Evolutionary conservation across 164 flowering plant species (phyloP).

Genomic region (Aristolochia fimbriata): DNA sequence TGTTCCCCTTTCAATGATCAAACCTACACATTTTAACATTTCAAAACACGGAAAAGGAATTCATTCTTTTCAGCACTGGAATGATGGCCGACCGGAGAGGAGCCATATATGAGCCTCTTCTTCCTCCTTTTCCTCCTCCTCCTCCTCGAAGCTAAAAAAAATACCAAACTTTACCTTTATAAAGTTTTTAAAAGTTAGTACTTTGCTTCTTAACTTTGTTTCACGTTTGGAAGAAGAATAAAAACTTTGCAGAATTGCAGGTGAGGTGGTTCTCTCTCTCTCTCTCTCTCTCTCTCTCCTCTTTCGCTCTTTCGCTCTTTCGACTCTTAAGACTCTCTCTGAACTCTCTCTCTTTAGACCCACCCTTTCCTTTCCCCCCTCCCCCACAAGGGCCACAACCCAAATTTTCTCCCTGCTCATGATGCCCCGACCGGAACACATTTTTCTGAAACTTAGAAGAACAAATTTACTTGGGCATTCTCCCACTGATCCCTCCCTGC

Average conservation of each 20-base stretch:
- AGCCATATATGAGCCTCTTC: too few relatives aligned
- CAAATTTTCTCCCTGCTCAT: constrained; percentile 26
- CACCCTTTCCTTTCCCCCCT: constrained; percentile 2
- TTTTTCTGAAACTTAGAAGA: constrained; percentile 26
- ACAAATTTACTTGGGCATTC: not conserved
- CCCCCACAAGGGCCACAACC: too few relatives aligned
- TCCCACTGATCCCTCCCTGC: not conserved
- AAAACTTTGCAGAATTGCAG: not conserved
- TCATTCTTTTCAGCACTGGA: constrained; percentile 1
- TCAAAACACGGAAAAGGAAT: too few relatives aligned
- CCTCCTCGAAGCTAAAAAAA: constrained; percentile 7
- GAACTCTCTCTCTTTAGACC: too few relatives aligned
- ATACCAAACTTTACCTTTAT: constrained; percentile 17
- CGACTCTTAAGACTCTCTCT: too few relatives aligned
- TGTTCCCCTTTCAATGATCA: constrained; percentile 4
- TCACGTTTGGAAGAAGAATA: constrained; percentile 9
- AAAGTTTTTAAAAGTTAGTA: too few relatives aligned
- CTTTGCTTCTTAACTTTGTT: constrained; percentile 22
- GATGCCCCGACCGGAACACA: constrained; percentile 39
- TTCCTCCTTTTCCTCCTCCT: too few relatives aligned
- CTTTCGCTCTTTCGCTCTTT: too few relatives aligned
- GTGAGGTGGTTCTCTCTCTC: too few relatives aligned
- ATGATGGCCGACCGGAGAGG: constrained; percentile 32
- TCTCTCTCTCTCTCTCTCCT: too few relatives aligned
- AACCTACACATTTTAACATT: not conserved